Conservation (phyloP, 192 early-diverging fungal species). For the Thoreauomyces humboldtii region DNA sequence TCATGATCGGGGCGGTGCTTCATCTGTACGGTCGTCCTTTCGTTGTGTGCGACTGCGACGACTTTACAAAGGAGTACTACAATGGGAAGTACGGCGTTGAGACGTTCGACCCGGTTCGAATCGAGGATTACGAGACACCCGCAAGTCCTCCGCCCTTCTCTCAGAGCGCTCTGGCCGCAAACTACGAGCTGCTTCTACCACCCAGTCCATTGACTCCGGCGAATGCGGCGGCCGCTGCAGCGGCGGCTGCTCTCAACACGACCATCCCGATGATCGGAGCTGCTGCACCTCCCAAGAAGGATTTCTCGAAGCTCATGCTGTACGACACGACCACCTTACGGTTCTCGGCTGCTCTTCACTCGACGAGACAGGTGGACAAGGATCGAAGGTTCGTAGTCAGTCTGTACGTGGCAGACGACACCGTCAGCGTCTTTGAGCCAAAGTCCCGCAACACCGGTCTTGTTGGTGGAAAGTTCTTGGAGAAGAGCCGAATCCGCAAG, state of each 20-base stretch:
- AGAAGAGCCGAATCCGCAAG: conserved; percentile 48
- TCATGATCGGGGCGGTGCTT: conserved; percentile 55
- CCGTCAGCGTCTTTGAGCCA: conserved; percentile 60
- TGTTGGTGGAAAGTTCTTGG: conserved; percentile 63
- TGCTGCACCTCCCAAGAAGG: conserved; percentile 40
- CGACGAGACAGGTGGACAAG: conserved; percentile 46
- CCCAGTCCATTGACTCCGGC: conserved; percentile 25
- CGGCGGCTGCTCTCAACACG: conserved; percentile 23
- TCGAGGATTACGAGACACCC: conserved; percentile 41
- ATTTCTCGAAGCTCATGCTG: conserved; percentile 43
- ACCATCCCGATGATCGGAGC: conserved; percentile 27
- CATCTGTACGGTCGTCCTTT: conserved; percentile 59
- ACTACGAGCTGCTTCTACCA: conserved; percentile 13
- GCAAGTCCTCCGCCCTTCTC: neutral
- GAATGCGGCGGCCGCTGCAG: conserved; percentile 18
- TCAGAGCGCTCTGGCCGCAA: neutral
- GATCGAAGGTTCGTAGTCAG: conserved; percentile 59
- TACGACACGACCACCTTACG: conserved; percentile 49
- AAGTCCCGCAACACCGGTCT: conserved; percentile 51
- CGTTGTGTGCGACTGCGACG: conserved; percentile 63
- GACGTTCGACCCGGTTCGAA: conserved; percentile 51
- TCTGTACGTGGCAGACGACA: conserved; percentile 54
- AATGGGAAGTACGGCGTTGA: conserved; percentile 50
- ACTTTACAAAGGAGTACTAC: conserved; percentile 57
- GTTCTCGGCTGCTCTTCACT: conserved; percentile 40